A percentile compares a stretch with the other conserved stretches of the same genome.
phyloP scores from a whole-genome alignment of 495 filamentous ascomycete species.

The Glonium stellatum region DNA sequence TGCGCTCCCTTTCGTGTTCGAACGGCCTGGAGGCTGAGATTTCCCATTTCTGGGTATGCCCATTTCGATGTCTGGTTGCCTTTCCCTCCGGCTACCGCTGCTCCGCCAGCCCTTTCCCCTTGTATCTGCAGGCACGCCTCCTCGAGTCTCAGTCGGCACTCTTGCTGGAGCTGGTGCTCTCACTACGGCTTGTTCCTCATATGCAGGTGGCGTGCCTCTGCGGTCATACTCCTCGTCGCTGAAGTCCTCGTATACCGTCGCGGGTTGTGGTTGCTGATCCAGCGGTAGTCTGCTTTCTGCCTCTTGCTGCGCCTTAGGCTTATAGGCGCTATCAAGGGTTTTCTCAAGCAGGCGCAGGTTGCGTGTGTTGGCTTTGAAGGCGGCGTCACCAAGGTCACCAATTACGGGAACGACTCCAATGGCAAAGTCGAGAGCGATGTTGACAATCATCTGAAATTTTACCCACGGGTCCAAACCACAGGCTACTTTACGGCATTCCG shows the following conservation, averaged over 20 bases:
- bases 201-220: not conserved
- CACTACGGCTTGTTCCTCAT: not conserved
- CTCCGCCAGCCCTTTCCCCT: not conserved
- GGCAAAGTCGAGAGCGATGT: slow-evolving; percentile 69
- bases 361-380: slow-evolving; percentile 35
- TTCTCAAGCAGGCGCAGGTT: slow-evolving; percentile 34
- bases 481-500: slow-evolving; percentile 58
- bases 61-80: slow-evolving; percentile 7
- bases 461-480: slow-evolving; percentile 57
- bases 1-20: too few relatives aligned
- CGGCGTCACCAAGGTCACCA: slow-evolving; percentile 72
- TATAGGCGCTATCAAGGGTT: slow-evolving; percentile 33
- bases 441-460: slow-evolving; percentile 62
- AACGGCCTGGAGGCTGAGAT: too few relatives aligned
- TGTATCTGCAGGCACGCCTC: not conserved
- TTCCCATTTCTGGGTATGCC: too few relatives aligned
- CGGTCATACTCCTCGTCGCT: slow-evolving; percentile 28
- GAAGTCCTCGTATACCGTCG: slow-evolving; percentile 37
- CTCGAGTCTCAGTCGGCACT: not conserved
- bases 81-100: slow-evolving; percentile 5
- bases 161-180: slow-evolving; percentile 1
- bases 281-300: not conserved
- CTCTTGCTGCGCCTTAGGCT: slow-evolving; percentile 27
- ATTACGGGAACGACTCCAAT: slow-evolving; percentile 80
- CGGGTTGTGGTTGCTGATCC: slow-evolving; percentile 28